Evolutionary conservation across 495 filamentous ascomycete genomes (phyloP), one percentile per base, ranked within the genome.

Genomic region (Talaromyces nanjingensis): DNA sequence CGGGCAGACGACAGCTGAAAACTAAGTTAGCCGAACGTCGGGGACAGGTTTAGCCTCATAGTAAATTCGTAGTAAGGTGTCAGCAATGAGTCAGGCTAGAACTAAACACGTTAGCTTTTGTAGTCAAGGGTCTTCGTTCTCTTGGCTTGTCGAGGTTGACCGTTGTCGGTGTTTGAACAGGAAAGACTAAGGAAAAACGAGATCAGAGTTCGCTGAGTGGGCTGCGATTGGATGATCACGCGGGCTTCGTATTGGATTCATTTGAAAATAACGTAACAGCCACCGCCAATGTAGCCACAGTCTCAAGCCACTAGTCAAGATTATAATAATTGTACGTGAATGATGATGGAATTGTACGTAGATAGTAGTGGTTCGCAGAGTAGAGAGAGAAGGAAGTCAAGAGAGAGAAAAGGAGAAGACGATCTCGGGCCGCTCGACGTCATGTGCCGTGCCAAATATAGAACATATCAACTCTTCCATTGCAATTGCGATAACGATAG

Each of bases 1-100:
- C 18, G 24, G 49, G 49, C 53, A 27, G 53, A 56, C 53, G 53
- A 56, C n/a, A 56, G 53, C 53, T 56, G 53, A 56, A 56, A n/a
- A 56, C 14, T 25, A 27, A 29, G 53, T 56, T 56, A 56, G 53
- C 20, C 45, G 45, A 49, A 49, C n/a, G 7, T 49, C 37, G 45
- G 45, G 45, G 45, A 18, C n/a, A 49, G 2, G 1, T 4, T n/a
- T 49, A 49, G 45, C 45, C 45, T 49, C 45, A 49, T 49, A n/a
- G 45, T 49, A 20, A 6, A 5, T 49, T 20, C 7, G 4, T 11
- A 34, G 42, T 6, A 47, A 6, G n/a, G 42, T 49, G 18, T 18
- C n/a, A 49, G 45, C 18, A 49, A 49, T 18, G 3, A 20, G 9
- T 49, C 45, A 49, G 18, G n/a, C 45, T 49, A 49, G 45, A 16